Base-by-base conservation (phyloP, 495 filamentous ascomycete genomes). In the Penicillium salamii region DNA sequence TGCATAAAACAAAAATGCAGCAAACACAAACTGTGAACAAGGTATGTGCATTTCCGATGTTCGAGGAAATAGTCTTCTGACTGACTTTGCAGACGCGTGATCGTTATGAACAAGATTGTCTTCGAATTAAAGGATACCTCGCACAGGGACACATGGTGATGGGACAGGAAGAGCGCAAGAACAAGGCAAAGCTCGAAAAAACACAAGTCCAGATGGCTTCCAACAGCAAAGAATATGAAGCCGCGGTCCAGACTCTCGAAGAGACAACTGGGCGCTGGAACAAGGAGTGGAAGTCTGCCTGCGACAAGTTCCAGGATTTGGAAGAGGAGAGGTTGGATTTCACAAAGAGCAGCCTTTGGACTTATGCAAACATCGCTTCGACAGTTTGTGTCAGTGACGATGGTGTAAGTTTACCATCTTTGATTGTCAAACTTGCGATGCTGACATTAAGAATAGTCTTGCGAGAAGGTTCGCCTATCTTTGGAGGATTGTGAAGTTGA, bases 111-210 rank as follows among this genome's bases (percentile, higher is more conserved):
- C 91, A 97, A 66, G 95, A 99, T 47, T 97, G 91, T 60, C 76
- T 99, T 14, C 92, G 93, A 62, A 97, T 99, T 59, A 99, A 99
- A 62, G 93, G 95, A 15, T 99, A 97, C 59, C 80, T 97, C 14
- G 95, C 95, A 7, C 95, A 99, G 68, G 95, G 93, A 14, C 95
- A 99, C 62, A 99, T 99, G 95, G 95, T 99, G 32, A 97, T 97
- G 95, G 95, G 95, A 9, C 95, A 99, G 51, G 95, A 99, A 57
- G 95, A 99, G 69, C 79, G 92, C 31, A 97, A 97, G 72, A 99
- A 99, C 68, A 99, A 99, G 72, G 90, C 92, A 19, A 96, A 93
- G 68, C 81, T 99, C 38, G 95, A 99, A 67, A 99, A 99, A 75
- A 97, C 95, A 5, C 95, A 97, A 65, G 92, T 95, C 55, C 91